Base-by-base conservation (phyloP, 805 yeast species). In the Candida boidinii region DNA sequence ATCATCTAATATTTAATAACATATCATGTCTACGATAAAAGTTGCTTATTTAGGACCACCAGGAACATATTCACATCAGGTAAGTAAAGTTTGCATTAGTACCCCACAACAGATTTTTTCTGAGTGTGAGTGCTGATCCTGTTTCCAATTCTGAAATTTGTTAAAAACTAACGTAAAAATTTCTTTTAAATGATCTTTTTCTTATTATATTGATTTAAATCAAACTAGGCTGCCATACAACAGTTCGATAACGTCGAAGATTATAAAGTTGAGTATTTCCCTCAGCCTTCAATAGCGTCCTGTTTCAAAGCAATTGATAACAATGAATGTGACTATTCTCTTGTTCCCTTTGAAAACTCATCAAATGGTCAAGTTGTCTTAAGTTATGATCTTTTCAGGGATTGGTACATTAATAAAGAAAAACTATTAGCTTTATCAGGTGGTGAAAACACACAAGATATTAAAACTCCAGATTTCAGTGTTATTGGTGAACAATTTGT, bases 1-100 rank as follows among this genome's bases (percentile, higher is more conserved):
- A n/a, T n/a, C n/a, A n/a, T n/a, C n/a, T n/a, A n/a, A 10, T 13
- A 22, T 8, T 18, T 11, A 8, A 17, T 15, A n/a, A 17, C 12
- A 14, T 31, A 5, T 19, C 22, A 44, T 43, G 49, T 34, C 33
- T 13, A 33, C 31, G 5, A 40, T 61, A 16, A 73, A 62, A 44
- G 78, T 82, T 4, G 86, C 84, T 3, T 90, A 73, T 48, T 58
- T 90, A 32, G 98, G 97, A 0, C 98, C 98, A 0, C 64, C 64
- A 31, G 96, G 96, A 2, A 90, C 96, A 1, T 92, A 86, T 56
- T 83, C 97, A 2, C 94, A 90, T 46, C 94, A 87, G 58, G 92
- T 68, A 59, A 33, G 55, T 44, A 19, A 7, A 9, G 21, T 19
- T 9, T 19, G 21, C 21, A 19, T 19, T 7, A 7, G 8, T 19